Percentiles rank a stretch among this genome's conserved stretches.
Evolutionary conservation across 2,329 filamentous ascomycete genomes (phyloP).

Genomic region (Cordyceps farinosa): DNA sequence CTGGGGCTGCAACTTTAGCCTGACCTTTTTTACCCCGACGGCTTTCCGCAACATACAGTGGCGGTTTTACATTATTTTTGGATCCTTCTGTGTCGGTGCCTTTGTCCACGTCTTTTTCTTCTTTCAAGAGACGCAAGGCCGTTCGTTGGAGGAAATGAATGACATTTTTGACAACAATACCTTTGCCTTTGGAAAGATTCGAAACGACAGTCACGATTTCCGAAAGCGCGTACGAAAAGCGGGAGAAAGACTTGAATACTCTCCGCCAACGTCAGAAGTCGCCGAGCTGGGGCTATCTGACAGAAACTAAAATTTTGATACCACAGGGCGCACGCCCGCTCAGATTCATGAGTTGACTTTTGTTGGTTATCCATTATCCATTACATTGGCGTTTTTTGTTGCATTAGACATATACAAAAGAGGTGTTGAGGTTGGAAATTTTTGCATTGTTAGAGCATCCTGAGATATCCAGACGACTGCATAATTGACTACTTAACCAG

Average conservation of each 20-base stretch:
- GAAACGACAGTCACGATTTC: slow-evolving; percentile 7
- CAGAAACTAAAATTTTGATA: slow-evolving; percentile 11
- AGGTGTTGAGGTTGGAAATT: not conserved
- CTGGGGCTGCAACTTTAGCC: slow-evolving; percentile 33
- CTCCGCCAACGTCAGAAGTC: slow-evolving; percentile 16
- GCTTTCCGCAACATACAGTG: slow-evolving; percentile 27
- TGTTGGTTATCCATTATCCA: not conserved
- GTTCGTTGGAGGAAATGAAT: slow-evolving; percentile 20
- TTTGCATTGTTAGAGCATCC: not conserved
- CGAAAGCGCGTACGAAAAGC: slow-evolving; percentile 14
- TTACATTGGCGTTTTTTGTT: slow-evolving; percentile 11
- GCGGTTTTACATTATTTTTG: slow-evolving; percentile 24
- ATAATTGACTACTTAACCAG: not conserved
- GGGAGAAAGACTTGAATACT: slow-evolving; percentile 15
- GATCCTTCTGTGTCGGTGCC: slow-evolving; percentile 17
- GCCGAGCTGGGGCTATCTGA: slow-evolving; percentile 16
- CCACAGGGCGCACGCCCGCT: slow-evolving; percentile 1
- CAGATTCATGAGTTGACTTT: not conserved
- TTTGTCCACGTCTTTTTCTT: slow-evolving; percentile 21
- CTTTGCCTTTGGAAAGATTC: slow-evolving; percentile 21
- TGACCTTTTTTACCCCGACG: slow-evolving; percentile 33
- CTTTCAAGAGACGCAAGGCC: slow-evolving; percentile 20
- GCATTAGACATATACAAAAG: not conserved
- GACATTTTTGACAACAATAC: slow-evolving; percentile 20
- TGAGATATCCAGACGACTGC: not conserved